Conservation (phyloP, 805 yeast genomes). For the Candida ulmi region DNA sequence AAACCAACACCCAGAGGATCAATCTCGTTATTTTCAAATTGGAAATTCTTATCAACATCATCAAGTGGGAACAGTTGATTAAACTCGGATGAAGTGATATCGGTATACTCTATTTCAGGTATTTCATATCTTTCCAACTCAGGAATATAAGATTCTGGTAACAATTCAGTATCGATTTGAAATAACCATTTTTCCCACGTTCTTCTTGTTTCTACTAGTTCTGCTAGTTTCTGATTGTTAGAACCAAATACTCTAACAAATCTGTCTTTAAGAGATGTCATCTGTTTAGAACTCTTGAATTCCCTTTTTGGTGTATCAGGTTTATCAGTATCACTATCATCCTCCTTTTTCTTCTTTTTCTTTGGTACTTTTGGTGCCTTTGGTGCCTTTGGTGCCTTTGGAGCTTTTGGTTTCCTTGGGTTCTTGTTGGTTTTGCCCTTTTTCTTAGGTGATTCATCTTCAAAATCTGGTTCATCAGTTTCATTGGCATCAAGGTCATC, state of each 20-base stretch:
- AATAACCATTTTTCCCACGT: constrained; percentile 47
- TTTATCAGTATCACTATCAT: too few relatives aligned
- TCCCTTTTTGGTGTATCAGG: constrained; percentile 8
- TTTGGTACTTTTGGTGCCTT: not conserved
- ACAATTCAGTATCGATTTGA: constrained; percentile 29
- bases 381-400: not conserved
- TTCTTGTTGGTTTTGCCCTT: constrained; percentile 5
- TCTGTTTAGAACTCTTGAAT: constrained; percentile 21
- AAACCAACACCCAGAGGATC: constrained; percentile 13
- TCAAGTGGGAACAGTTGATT: constrained; percentile 20
- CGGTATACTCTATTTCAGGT: constrained; percentile 10
- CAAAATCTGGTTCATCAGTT: constrained; percentile 11
- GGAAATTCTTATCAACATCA: constrained; percentile 10
- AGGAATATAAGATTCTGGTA: constrained; percentile 16
- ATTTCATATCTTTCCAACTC: constrained; percentile 1
- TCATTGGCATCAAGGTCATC: constrained; percentile 7
- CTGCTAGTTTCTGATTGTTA: constrained; percentile 36
- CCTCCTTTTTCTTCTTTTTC: too few relatives aligned
- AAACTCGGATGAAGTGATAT: constrained; percentile 20
- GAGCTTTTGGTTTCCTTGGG: constrained; percentile 4
- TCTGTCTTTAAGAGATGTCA: constrained; percentile 37
- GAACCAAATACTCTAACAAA: constrained; percentile 43
- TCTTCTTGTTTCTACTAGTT: constrained; percentile 38
- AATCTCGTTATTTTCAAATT: constrained; percentile 12
- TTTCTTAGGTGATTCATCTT: constrained; percentile 7